Base-by-base conservation (phyloP, 768 basidiomycete species). In the Fomitopsis pulvina region DNA sequence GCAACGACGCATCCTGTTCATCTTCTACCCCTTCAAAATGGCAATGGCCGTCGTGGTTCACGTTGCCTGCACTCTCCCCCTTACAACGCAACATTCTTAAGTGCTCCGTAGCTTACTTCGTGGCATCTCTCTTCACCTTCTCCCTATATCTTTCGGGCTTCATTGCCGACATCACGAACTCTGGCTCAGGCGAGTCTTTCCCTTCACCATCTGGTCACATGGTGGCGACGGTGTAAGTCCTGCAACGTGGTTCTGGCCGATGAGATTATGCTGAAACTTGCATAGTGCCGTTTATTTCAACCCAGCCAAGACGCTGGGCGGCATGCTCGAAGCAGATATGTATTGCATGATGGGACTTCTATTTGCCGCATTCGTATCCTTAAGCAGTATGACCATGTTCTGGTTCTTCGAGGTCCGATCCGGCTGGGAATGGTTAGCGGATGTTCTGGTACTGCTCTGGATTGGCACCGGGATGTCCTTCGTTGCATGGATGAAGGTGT, bases 101-200 rank as follows among this genome's bases (percentile, higher is more conserved):
- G 69, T 99, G 96, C 68, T 77, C 84, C 2, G 71, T 97, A 16
- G 88, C 94, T 0, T 99, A 99, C 66, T 81, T 91, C 56, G 68
- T 97, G 47, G 93, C 78, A 4, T 92, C 89, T 0, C 72, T 97
- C 10, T 99, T 98, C 75, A 99, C 96, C 1, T 98, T 92, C 62
- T 81, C 82, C 3, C 83, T 88, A 0, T 69, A 72, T 22, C 73
- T 99, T 11, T 83, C 92, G 9, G 72, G 73, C 7, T 66, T 88
- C 42, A 75, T 94, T 52, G 76, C 82, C 3, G 79, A 83, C 60
- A 56, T 84, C 53, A 70, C 79, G 6, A 71, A 77, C 58, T 72
- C 75, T 38, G 69, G 78, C 52, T 70, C 73, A 8, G 71, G 72
- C 14, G 61, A 59, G 4, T 65, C 66, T 16, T 64, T 66, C n/a